Evolutionary conservation across 2,329 filamentous ascomycete genomes (phyloP).

Genomic region (Pseudocercospora fuligena): DNA sequence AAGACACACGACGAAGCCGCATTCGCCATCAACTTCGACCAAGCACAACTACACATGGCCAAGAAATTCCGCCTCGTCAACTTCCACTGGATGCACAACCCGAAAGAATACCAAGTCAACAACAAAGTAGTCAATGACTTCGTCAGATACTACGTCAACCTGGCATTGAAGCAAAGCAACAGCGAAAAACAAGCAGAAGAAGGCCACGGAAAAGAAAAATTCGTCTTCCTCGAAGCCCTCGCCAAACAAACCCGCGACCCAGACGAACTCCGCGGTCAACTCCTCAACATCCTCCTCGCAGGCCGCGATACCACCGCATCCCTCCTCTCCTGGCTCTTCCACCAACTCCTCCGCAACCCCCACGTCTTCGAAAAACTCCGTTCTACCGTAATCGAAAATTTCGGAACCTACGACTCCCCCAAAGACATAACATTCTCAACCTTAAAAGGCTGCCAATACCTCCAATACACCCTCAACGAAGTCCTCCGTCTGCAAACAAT

Average conservation of each 20-base stretch:
- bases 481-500: slow-evolving; percentile 73
- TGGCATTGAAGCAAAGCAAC: slow-evolving; percentile 45
- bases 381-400: slow-evolving; percentile 52
- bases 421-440: slow-evolving; percentile 57
- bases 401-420: slow-evolving; percentile 52
- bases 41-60: slow-evolving; percentile 46
- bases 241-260: slow-evolving; percentile 53
- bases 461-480: slow-evolving; percentile 55
- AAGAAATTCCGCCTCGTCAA: slow-evolving; percentile 44
- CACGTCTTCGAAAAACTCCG: slow-evolving; percentile 55
- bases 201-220: slow-evolving; percentile 41
- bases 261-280: slow-evolving; percentile 48
- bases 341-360: slow-evolving; percentile 57
- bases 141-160: slow-evolving; percentile 52
- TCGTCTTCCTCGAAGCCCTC: slow-evolving; percentile 54
- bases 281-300: slow-evolving; percentile 71
- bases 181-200: slow-evolving; percentile 31
- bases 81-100: slow-evolving; percentile 44
- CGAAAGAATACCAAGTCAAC: slow-evolving; percentile 45
- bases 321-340: slow-evolving; percentile 59
- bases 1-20: slow-evolving; percentile 38
- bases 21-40: slow-evolving; percentile 52
- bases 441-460: slow-evolving; percentile 74
- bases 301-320: slow-evolving; percentile 62
- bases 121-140: slow-evolving; percentile 50